Evolutionary conservation across 1,284 basidiomycete genomes (phyloP).

Genomic region (Sphagnurus paluster): DNA sequence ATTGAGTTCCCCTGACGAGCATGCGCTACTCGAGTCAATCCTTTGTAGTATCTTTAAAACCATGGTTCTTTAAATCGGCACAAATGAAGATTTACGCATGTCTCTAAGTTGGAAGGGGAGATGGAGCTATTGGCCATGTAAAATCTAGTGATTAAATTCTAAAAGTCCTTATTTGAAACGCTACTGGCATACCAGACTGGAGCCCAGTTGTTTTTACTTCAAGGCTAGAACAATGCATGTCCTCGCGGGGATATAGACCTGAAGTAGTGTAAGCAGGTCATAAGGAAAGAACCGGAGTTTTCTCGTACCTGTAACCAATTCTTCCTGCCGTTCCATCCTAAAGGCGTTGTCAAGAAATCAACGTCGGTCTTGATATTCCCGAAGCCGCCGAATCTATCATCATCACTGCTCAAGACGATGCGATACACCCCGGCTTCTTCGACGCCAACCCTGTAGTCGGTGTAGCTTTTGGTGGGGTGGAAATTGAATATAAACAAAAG

Average conservation of each 20-base stretch:
- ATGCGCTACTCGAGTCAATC: no score
- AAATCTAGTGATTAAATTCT: no score
- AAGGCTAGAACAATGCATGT: constrained; percentile 70
- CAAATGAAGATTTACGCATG: no score
- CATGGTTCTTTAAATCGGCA: no score
- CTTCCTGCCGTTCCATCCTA: constrained; percentile 90
- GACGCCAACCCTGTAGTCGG: constrained; percentile 92
- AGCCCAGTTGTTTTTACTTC: not conserved
- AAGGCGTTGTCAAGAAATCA: constrained; percentile 78
- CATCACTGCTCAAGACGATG: constrained; percentile 83
- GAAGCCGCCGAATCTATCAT: constrained; percentile 88
- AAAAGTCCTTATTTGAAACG: not conserved
- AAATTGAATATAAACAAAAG: constrained; percentile 98
- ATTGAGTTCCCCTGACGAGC: no score
- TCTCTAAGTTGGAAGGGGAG: no score
- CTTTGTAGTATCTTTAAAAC: no score
- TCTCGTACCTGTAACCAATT: constrained; percentile 86
- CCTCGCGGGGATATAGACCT: constrained; percentile 82
- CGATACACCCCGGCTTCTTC: constrained; percentile 87
- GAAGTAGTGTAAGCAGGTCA: constrained; percentile 13
- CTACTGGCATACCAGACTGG: not conserved
- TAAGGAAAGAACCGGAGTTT: not conserved
- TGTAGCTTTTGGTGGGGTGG: constrained; percentile 85
- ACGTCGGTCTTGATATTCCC: constrained; percentile 71
- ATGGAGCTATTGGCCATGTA: no score